A percentile compares a stretch with the other conserved stretches of the same genome.
Conservation (phyloP, 2,329 filamentous ascomycete species). For the Kalaharituber pfeilii region DNA sequence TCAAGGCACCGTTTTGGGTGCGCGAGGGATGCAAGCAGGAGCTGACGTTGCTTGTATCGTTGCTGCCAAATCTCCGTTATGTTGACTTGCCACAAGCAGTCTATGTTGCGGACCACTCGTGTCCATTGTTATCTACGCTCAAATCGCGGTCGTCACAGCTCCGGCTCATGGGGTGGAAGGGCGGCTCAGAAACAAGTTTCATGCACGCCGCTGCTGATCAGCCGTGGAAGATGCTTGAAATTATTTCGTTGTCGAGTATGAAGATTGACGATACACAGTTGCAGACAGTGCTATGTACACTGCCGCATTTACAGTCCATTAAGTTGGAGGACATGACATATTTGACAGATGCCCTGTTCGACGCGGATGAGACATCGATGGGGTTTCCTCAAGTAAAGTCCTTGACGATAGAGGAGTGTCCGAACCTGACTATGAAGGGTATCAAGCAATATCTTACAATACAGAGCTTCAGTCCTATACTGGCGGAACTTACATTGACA, state of each 20-base stretch:
- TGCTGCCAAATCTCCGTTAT: conserved; percentile 69
- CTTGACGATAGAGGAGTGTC: conserved; percentile 53
- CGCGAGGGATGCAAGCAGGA: conserved; percentile 72
- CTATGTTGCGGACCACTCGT: conserved; percentile 62
- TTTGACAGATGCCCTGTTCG: conserved; percentile 63
- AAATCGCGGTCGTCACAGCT: conserved; percentile 66
- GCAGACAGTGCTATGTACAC: conserved; percentile 49
- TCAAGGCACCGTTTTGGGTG: conserved; percentile 91
- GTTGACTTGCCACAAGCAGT: conserved; percentile 82
- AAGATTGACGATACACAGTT: conserved; percentile 53
- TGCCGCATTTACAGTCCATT: conserved; percentile 53
- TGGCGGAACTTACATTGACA: conserved; percentile 53
- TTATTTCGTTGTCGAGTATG: conserved; percentile 51
- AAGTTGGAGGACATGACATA: conserved; percentile 53
- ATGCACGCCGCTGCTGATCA: conserved; percentile 47
- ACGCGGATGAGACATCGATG: conserved; percentile 40
- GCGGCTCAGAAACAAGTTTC: conserved; percentile 61
- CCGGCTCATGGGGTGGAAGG: conserved; percentile 72
- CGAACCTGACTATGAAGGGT: conserved; percentile 53
- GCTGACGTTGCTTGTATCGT: conserved; percentile 68
- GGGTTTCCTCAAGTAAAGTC: conserved; percentile 31
- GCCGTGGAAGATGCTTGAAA: conserved; percentile 53
- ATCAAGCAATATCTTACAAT: conserved; percentile 49
- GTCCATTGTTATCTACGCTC: conserved; percentile 61
- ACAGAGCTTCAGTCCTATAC: conserved; percentile 29